These are phyloP conservation scores for Lipomyces chichibuensis DNA, from an alignment of 805 yeast species.

Conservation along the genomic window DNA sequence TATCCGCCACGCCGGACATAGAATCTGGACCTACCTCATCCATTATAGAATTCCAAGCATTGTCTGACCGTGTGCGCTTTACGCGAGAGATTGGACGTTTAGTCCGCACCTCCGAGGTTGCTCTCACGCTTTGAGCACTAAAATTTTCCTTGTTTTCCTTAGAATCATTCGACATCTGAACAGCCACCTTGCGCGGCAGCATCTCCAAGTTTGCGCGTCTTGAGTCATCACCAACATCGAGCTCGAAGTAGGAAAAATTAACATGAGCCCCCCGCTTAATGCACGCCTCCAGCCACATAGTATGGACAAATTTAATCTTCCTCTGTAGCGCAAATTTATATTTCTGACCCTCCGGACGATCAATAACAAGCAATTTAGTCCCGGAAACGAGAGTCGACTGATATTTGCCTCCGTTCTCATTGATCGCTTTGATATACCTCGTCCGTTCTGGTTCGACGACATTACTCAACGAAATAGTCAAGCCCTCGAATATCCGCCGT, in stretches of 20 bases:
- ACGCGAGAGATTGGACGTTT: background rate
- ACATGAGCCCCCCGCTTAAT: slow-evolving; percentile 36
- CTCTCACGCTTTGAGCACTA: background rate
- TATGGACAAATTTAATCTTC: slow-evolving; percentile 49
- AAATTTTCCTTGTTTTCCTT: background rate
- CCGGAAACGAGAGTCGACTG: slow-evolving; percentile 39
- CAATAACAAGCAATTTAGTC: slow-evolving; percentile 43
- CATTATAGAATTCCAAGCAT: slow-evolving; percentile 31
- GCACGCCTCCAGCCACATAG: slow-evolving; percentile 52
- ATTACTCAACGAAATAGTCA: slow-evolving; percentile 48
- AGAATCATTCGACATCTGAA: background rate
- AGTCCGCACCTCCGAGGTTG: background rate
- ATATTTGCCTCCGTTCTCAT: slow-evolving; percentile 44
- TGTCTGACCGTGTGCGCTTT: slow-evolving; percentile 17
- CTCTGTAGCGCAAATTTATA: slow-evolving; percentile 47
- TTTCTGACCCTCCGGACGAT: slow-evolving; percentile 43
- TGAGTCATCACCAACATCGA: slow-evolving; percentile 27
- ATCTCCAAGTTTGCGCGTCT: slow-evolving; percentile 8
- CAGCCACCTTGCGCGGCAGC: slow-evolving; percentile 3
- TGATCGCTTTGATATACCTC: slow-evolving; percentile 39
- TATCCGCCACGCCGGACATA: background rate
- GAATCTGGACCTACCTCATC: slow-evolving; percentile 1
- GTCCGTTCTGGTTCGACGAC: slow-evolving; percentile 37
- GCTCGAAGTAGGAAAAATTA: slow-evolving; percentile 41
- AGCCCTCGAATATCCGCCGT: slow-evolving; percentile 41